A percentile compares a stretch with the other conserved stretches of the same genome.
These are phyloP conservation scores for Diospyros lotus DNA, from an alignment of 148 eudicot genomes.

Conservation along the genomic window DNA sequence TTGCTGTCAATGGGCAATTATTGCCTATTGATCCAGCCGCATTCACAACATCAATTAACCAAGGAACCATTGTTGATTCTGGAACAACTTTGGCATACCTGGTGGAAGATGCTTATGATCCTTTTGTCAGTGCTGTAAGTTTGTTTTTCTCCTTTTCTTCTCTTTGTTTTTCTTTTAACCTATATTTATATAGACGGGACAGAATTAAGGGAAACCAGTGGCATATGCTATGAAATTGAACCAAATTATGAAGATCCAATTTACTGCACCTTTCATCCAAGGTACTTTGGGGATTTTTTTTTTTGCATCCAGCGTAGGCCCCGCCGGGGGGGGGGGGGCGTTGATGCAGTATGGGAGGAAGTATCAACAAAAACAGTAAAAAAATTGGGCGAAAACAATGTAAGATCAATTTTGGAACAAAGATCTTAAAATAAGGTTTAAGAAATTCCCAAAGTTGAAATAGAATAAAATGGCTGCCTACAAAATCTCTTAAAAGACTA, in stretches of 20 bases:
- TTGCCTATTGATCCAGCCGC: slow-evolving; percentile 70
- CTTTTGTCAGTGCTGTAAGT: slow-evolving; percentile 81
- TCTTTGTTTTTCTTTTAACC: background rate
- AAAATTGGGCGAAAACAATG: too few species aligned
- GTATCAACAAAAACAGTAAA: too few species aligned
- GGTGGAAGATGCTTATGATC: slow-evolving; percentile 82
- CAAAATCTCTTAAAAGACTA: too few species aligned
- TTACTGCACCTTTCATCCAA: background rate
- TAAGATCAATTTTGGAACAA: too few species aligned
- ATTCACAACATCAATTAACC: slow-evolving; percentile 63
- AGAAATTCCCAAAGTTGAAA: too few species aligned
- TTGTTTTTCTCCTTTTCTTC: slow-evolving; percentile 7
- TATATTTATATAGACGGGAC: background rate
- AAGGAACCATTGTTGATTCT: slow-evolving; percentile 89
- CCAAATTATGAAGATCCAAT: background rate
- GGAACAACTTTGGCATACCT: slow-evolving; percentile 95
- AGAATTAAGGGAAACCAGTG: background rate
- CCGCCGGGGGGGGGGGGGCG: too few species aligned
- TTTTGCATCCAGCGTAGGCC: too few species aligned
- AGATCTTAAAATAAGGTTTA: too few species aligned
- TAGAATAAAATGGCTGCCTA: too few species aligned
- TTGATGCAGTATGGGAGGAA: too few species aligned
- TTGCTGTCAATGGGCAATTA: slow-evolving; percentile 71
- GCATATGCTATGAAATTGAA: background rate
- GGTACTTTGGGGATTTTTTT: too few species aligned